Percentiles rank a stretch among this genome's conserved stretches.
Conservation (phyloP, 1,284 basidiomycete genomes). For the Ceratobasidium sp. region DNA sequence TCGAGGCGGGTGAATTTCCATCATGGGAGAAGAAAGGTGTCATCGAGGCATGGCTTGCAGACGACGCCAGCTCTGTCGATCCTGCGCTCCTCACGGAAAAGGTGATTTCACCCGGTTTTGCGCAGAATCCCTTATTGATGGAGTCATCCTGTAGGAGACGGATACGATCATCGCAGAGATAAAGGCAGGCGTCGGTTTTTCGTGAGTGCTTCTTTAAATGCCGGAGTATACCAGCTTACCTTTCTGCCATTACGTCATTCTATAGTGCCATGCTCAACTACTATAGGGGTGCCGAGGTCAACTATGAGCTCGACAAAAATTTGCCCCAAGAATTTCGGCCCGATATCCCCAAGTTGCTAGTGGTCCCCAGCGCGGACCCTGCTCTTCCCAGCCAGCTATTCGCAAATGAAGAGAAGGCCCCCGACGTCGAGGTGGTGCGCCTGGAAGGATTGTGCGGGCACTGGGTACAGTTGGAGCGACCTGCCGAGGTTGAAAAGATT, state of each 20-base stretch:
- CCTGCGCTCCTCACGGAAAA: constrained; percentile 23
- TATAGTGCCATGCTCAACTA: constrained; percentile 38
- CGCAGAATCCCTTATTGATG: background rate
- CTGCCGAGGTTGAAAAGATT: constrained; percentile 27
- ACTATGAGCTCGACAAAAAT: constrained; percentile 33
- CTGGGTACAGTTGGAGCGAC: constrained; percentile 37
- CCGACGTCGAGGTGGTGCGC: constrained; percentile 3
- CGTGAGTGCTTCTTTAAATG: background rate
- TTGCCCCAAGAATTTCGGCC: constrained; percentile 30
- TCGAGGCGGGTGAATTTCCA: background rate
- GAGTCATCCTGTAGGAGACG: constrained; percentile 16
- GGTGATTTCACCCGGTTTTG: background rate
- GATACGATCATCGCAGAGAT: constrained; percentile 26
- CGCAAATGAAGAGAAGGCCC: background rate
- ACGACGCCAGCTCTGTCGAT: background rate
- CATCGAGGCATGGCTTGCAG: constrained; percentile 20
- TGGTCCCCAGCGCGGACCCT: constrained; percentile 28
- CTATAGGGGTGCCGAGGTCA: constrained; percentile 26
- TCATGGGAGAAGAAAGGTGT: constrained; percentile 21
- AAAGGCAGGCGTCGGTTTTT: constrained; percentile 29
- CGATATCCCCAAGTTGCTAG: constrained; percentile 33
- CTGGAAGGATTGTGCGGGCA: constrained; percentile 29
- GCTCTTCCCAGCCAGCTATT: background rate
- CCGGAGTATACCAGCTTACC: background rate
- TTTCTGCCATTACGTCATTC: background rate